These are phyloP conservation scores for Centrapalus pauciflorus DNA, from an alignment of 129 eudicot genomes.

Conservation along the genomic window DNA sequence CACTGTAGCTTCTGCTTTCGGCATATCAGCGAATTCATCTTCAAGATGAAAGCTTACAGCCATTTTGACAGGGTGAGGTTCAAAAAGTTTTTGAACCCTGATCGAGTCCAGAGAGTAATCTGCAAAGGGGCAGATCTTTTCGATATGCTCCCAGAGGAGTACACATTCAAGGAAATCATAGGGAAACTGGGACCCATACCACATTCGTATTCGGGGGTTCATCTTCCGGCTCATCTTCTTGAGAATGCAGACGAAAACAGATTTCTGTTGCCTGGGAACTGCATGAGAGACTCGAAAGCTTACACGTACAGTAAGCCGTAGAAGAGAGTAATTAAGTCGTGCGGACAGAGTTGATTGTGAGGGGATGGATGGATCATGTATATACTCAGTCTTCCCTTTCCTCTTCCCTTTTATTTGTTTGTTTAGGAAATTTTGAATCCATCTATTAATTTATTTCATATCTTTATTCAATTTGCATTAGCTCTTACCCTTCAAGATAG, in stretches of 20 bases:
- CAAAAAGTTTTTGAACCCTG: conserved; percentile 64
- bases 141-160: conserved; percentile 93
- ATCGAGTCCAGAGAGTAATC: conserved; percentile 60
- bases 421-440: conserved; percentile 53
- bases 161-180: conserved; percentile 74
- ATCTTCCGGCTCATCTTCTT: conserved; percentile 72
- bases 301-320: not conserved
- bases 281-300: conserved; percentile 46
- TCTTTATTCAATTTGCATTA: conserved; percentile 22
- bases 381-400: conserved; percentile 20
- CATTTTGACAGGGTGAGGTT: conserved; percentile 78
- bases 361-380: conserved; percentile 31
- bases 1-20: conserved; percentile 95
- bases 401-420: too few relatives aligned
- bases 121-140: conserved; percentile 83
- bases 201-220: conserved; percentile 86
- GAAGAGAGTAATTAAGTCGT: conserved; percentile 15
- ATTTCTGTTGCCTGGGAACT: conserved; percentile 74
- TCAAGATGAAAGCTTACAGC: conserved; percentile 95
- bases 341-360: conserved; percentile 20
- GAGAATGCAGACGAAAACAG: conserved; percentile 61
- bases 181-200: conserved; percentile 91
- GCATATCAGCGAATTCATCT: conserved; percentile 56
- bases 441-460: conserved; percentile 28
- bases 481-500: too few relatives aligned